Conservation (phyloP, 2,329 filamentous ascomycete species). For the Colletotrichum higginsianum region DNA sequence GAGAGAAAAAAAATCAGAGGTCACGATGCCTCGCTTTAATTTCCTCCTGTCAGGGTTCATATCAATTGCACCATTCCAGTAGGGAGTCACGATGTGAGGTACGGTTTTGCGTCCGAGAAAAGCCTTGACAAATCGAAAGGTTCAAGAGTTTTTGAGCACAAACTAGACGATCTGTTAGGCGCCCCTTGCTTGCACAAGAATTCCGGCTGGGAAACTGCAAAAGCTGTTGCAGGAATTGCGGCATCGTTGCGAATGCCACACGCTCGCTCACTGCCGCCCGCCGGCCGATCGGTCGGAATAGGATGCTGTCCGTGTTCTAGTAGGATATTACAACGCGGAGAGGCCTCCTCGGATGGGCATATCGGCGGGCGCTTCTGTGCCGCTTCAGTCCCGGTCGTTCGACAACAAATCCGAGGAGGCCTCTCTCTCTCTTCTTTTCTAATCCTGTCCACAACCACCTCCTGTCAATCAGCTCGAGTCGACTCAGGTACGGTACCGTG, state of each 20-base stretch:
- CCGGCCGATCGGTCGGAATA: neutral
- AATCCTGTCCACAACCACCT: neutral
- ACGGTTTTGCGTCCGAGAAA: conserved; percentile 5
- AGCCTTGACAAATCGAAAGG: conserved; percentile 4
- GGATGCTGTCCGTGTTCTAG: neutral
- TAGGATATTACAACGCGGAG: neutral
- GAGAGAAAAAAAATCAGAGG: conserved; percentile 1
- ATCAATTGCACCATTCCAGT: conserved; percentile 36
- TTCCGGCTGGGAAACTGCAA: neutral
- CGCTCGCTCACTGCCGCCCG: conserved; percentile 2
- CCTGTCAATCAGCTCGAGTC: no score
- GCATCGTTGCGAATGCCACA: conserved; percentile 15
- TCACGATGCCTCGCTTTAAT: conserved; percentile 35
- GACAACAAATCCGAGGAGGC: neutral
- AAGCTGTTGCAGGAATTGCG: conserved; percentile 32
- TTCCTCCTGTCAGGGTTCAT: conserved; percentile 24
- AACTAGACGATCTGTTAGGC: neutral
- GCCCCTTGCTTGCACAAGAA: conserved; percentile 6
- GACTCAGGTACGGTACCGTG: neutral
- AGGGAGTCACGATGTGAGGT: conserved; percentile 31
- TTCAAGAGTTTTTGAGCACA: neutral
- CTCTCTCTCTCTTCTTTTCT: neutral
- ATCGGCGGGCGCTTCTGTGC: conserved; percentile 22
- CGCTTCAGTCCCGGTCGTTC: conserved; percentile 1
- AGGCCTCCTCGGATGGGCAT: conserved; percentile 28